Conservation (phyloP, 2,329 filamentous ascomycete species). For the Emericellopsis atlantica region DNA sequence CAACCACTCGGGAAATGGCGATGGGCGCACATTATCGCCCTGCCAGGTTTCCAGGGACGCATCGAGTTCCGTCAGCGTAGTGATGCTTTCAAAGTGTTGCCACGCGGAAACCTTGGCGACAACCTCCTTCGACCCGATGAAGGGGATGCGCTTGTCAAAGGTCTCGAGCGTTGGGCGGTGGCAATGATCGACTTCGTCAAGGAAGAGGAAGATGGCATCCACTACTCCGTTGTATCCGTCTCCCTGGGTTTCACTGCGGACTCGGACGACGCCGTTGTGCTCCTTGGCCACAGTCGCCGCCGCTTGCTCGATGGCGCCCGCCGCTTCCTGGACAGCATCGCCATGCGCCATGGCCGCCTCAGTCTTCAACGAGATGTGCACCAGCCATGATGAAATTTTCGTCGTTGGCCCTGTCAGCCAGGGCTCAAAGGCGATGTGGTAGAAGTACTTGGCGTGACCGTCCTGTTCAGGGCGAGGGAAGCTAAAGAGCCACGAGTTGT, state of each 20-base stretch:
- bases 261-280: background rate
- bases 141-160: background rate
- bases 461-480: conserved; percentile 14
- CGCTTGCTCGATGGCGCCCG: background rate
- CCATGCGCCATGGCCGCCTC: background rate
- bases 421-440: conserved; percentile 18
- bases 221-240: background rate
- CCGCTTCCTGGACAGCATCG: background rate
- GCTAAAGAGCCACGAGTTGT: conserved; percentile 20
- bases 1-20: background rate
- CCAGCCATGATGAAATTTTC: conserved; percentile 8
- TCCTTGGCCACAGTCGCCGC: background rate
- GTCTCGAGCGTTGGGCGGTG: background rate
- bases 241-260: too few species aligned
- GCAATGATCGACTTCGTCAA: background rate
- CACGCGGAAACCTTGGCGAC: background rate
- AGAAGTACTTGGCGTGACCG: conserved; percentile 11
- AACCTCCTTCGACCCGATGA: background rate
- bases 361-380: conserved; percentile 5
- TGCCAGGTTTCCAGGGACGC: background rate
- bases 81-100: background rate
- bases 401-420: conserved; percentile 15
- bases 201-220: background rate
- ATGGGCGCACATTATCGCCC: background rate
- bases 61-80: background rate